Conservation (phyloP, 768 basidiomycete species). For the Boletus vermiculosoides region DNA sequence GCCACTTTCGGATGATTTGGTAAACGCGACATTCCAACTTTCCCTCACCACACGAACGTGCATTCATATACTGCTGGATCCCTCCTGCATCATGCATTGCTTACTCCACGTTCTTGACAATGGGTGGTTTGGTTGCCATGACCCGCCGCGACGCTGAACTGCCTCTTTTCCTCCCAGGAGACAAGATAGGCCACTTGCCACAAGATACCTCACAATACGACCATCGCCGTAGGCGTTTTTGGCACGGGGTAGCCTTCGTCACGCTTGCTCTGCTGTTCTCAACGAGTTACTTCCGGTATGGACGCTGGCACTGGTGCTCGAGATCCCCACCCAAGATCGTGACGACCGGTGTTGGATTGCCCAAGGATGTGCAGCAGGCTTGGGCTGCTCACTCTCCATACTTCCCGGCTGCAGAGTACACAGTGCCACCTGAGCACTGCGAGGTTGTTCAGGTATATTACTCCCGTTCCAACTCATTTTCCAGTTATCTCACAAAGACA, state of each 20-base stretch:
- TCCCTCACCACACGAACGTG: slow-evolving; percentile 23
- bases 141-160: neutral
- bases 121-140: neutral
- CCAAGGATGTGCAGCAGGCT: slow-evolving; percentile 29
- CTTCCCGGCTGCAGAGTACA: slow-evolving; percentile 47
- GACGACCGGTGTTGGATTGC: slow-evolving; percentile 3
- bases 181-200: neutral
- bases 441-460: slow-evolving; percentile 51
- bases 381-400: slow-evolving; percentile 70
- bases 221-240: neutral
- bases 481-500: neutral
- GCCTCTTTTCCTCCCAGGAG: slow-evolving; percentile 9
- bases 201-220: neutral
- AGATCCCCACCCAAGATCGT: neutral
- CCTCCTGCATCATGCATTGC: neutral
- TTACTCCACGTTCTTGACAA: slow-evolving; percentile 6
- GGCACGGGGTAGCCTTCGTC: slow-evolving; percentile 7
- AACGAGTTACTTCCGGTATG: slow-evolving; percentile 13
- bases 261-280: slow-evolving; percentile 17
- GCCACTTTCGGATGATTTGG: slow-evolving; percentile 9
- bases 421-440: slow-evolving; percentile 47
- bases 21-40: slow-evolving; percentile 5
- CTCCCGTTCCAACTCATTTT: neutral
- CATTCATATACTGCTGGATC: slow-evolving; percentile 12
- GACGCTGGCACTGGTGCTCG: slow-evolving; percentile 6